Evolutionary conservation across 2,329 filamentous ascomycete genomes (phyloP), one percentile per base, ranked within the genome.

Genomic region (Rutstroemia sydowiana): DNA sequence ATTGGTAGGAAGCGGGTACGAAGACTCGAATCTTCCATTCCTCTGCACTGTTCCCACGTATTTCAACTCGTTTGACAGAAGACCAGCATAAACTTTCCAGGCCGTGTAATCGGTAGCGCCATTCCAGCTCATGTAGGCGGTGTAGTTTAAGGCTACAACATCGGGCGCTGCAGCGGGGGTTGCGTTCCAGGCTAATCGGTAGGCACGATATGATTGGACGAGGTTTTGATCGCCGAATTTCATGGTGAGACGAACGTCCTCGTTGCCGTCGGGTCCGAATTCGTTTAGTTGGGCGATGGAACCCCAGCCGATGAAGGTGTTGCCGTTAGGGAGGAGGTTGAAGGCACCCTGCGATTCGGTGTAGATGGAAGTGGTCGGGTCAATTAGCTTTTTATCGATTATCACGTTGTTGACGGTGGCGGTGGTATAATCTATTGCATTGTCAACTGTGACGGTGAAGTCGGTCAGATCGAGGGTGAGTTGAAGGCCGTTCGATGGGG

Each of bases 231-330:
- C n/a, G 10, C 55, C 52, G 30, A 56, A 56, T 28, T 54, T 18
- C n/a, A 50, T 31, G 6, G 42, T 42, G 28, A 54, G 46, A 7
- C 42, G 30, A 11, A 48, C 21, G 28, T 34, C 32, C 8, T 23
- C 20, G 37, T 41, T 41, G 11, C 52, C 52, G 23, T 48, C 30
- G 3, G 48, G 37, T 46, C 52, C 45, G 23, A 45, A 56, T 45
- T 56, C 52, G 23, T 49, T 51, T 2, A 56, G 51, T 5, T 42
- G 41, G 23, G 55, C 52, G 16, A 49, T 41, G n/a, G 21, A 18
- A 13, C 55, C 55, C 26, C 44, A 54, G 5, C 48, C 52, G 39
- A 55, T 49, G 21, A 56, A 40, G 3, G 21, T 18, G 31, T 57
- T 46, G 34, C 46, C 46, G 30, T 55, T 51, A 13, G 36, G 13